Evolutionary conservation across 108 stramenopile species (phyloP).

Genomic region (Cyclotella kingstonii): DNA sequence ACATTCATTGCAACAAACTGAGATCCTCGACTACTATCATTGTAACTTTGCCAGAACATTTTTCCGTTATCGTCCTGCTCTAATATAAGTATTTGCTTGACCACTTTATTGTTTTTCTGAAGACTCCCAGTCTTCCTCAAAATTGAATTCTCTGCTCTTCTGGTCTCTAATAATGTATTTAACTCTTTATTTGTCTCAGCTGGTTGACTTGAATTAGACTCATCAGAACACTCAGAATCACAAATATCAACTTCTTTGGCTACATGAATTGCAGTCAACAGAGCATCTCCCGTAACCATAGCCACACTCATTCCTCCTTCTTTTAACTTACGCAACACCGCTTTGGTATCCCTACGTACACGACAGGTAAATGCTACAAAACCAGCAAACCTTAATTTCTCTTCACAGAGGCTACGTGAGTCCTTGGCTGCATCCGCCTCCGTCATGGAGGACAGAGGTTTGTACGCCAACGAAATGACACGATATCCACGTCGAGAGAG

Average conservation of each 20-base stretch:
- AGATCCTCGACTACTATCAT: constrained; percentile 57
- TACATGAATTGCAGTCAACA: constrained; percentile 94
- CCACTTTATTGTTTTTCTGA: constrained; percentile 17
- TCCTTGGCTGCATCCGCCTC: constrained; percentile 62
- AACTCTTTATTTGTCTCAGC: constrained; percentile 65
- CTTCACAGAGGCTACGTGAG: constrained; percentile 69
- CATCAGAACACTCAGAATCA: constrained; percentile 32
- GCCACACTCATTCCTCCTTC: constrained; percentile 86
- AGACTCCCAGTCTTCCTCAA: background rate
- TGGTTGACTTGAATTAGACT: constrained; percentile 11
- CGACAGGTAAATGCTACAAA: constrained; percentile 96
- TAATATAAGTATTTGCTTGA: constrained; percentile 77
- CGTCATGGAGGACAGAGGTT: constrained; percentile 43
- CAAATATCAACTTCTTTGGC: constrained; percentile 91
- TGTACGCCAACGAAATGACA: constrained; percentile 91
- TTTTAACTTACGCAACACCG: constrained; percentile 70
- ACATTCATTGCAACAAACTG: constrained; percentile 60
- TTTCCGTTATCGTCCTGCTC: constrained; percentile 49
- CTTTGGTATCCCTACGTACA: constrained; percentile 88
- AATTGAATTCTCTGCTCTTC: constrained; percentile 27
- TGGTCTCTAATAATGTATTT: constrained; percentile 37
- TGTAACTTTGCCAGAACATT: constrained; percentile 87
- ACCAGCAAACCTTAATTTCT: constrained; percentile 80
- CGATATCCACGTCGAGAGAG: constrained; percentile 85
- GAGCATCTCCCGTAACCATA: constrained; percentile 97